These are phyloP conservation scores for Clavispora fructus DNA, from an alignment of 805 yeast species.

Conservation along the genomic window DNA sequence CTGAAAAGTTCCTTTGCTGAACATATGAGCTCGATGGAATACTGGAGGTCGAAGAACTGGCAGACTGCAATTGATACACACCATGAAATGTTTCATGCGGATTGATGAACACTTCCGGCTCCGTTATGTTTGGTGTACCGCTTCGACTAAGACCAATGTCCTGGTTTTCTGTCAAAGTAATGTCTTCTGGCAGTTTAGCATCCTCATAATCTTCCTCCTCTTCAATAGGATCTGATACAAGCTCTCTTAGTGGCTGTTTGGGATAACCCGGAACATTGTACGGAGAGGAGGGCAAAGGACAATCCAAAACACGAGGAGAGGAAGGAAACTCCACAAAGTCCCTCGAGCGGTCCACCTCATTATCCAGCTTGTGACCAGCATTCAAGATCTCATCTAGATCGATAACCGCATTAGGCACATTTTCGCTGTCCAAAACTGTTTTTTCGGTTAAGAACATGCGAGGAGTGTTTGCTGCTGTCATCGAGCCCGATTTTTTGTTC, in stretches of 20 bases:
- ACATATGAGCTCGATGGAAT: conserved; percentile 13
- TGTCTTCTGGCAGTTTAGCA: conserved; percentile 1
- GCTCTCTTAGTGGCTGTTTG: conserved; percentile 29
- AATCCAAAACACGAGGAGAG: conserved; percentile 17
- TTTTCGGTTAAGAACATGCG: conserved; percentile 28
- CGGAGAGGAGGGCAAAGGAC: conserved; percentile 11
- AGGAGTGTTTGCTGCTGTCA: conserved; percentile 15
- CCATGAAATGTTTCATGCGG: conserved; percentile 20
- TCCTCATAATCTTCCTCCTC: conserved; percentile 22
- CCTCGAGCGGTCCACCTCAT: conserved; percentile 2
- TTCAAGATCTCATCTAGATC: conserved; percentile 50
- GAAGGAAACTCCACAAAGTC: conserved; percentile 25
- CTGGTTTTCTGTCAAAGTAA: background rate
- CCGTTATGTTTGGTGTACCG: background rate
- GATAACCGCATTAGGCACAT: conserved; percentile 50
- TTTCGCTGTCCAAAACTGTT: conserved; percentile 20
- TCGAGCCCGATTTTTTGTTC: conserved; percentile 18
- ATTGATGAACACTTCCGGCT: conserved; percentile 13
- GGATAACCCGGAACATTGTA: conserved; percentile 17
- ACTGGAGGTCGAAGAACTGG: conserved; percentile 31
- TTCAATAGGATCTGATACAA: conserved; percentile 10
- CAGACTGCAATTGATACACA: conserved; percentile 24
- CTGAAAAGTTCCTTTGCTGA: conserved; percentile 1
- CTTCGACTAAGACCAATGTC: background rate
- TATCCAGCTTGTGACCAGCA: conserved; percentile 24